A percentile compares a stretch with the other conserved stretches of the same genome.
Conservation (phyloP, 305 asterid species). For the Fraxinus latifolia region DNA sequence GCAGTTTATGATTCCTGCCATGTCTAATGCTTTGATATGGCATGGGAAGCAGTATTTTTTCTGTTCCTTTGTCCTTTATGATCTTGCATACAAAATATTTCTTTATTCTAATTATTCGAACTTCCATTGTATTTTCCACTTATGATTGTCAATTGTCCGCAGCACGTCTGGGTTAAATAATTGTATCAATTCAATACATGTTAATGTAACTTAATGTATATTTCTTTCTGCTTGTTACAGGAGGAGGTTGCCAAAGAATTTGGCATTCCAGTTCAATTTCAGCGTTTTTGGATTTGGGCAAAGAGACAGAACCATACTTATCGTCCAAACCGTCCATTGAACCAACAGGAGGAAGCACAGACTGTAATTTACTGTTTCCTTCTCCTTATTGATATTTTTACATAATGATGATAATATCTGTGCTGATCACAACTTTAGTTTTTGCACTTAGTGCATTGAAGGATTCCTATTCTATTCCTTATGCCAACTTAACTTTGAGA, state of each 20-base stretch:
- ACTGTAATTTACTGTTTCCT: conserved; percentile 40
- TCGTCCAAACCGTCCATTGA: conserved; percentile 88
- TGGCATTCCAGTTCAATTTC: conserved; percentile 76
- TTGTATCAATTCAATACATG: not conserved
- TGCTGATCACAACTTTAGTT: conserved; percentile 11
- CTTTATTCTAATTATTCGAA: not conserved
- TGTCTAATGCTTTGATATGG: not conserved
- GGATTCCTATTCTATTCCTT: not conserved
- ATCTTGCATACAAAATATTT: not conserved
- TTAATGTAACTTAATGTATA: not conserved
- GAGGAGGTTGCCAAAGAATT: conserved; percentile 86
- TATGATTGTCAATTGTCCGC: not conserved
- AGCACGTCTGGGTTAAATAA: not conserved
- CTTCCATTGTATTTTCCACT: not conserved
- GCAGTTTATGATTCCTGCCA: not conserved
- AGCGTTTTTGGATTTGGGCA: conserved; percentile 95
- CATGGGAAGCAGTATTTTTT: not conserved
- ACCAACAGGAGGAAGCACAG: conserved; percentile 74
- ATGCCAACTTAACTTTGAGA: not conserved
- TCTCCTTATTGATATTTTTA: conserved; percentile 4
- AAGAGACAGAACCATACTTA: conserved; percentile 93
- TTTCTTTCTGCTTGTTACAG: conserved; percentile 37
- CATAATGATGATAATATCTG: not conserved
- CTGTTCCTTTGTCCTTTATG: not conserved
- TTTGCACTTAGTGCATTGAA: conserved; percentile 6